A percentile compares a stretch with the other conserved stretches of the same genome.
phyloP scores from a whole-genome alignment of 306 rosid species.

The Prosopis cineraria region DNA sequence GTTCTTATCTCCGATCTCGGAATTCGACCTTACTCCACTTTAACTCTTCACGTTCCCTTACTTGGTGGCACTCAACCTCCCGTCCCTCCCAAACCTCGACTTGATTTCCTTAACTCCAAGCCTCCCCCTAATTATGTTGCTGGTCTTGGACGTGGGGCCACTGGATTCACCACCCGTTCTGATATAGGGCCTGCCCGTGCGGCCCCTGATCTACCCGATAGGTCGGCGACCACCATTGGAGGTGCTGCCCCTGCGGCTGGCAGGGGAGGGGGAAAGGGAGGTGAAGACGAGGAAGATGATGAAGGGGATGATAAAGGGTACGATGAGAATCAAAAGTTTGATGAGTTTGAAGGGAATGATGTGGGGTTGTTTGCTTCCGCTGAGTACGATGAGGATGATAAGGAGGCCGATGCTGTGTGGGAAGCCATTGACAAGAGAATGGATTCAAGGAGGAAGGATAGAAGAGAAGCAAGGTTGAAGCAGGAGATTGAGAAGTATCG shows the following conservation, averaged over 20 bases:
- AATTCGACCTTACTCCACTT: constrained; percentile 45
- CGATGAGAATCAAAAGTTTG: constrained; percentile 90
- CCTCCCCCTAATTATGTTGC: constrained; percentile 89
- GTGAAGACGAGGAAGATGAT: too few species aligned
- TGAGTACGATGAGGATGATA: constrained; percentile 86
- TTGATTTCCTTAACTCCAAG: constrained; percentile 77
- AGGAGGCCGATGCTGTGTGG: too few species aligned
- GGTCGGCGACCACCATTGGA: constrained; percentile 51
- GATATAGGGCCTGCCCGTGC: constrained; percentile 91
- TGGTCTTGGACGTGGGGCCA: constrained; percentile 92
- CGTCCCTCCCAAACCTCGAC: constrained; percentile 59
- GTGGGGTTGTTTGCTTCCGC: constrained; percentile 87
- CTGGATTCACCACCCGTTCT: constrained; percentile 83
- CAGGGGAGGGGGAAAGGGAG: constrained; percentile 73
- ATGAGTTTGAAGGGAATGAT: constrained; percentile 86
- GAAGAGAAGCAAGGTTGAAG: too few species aligned
- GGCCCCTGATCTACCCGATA: constrained; percentile 78
- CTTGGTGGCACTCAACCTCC: constrained; percentile 58
- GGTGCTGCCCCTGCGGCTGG: constrained; percentile 52
- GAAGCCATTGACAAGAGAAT: too few species aligned
- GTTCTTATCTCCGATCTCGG: constrained; percentile 55
- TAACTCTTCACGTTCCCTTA: constrained; percentile 46
- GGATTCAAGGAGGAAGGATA: too few species aligned
- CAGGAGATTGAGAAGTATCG: constrained; percentile 86
- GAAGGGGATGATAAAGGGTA: constrained; percentile 87